A percentile compares a stretch with the other conserved stretches of the same genome.
Evolutionary conservation across 1,139 yeast genomes (phyloP).

Genomic region (Arxiozyma heterogenica): DNA sequence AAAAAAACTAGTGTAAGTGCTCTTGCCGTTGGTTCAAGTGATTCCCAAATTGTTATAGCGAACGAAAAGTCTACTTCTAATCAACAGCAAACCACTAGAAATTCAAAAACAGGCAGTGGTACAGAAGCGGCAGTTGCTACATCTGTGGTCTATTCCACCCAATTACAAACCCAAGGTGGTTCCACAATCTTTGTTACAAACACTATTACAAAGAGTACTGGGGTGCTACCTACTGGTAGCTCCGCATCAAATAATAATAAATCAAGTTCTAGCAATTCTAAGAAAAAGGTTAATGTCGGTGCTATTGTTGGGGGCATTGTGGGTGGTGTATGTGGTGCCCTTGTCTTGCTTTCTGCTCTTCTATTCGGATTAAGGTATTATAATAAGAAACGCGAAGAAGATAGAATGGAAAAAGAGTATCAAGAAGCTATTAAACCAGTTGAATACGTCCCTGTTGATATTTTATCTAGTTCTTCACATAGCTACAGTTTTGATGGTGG

Average conservation of each 20-base stretch:
- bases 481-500: slow-evolving; percentile 4
- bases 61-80: neutral
- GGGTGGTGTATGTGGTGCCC: slow-evolving; percentile 30
- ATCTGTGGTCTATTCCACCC: slow-evolving; percentile 19
- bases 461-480: slow-evolving; percentile 11
- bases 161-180: slow-evolving; percentile 26
- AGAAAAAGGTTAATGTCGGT: slow-evolving; percentile 25
- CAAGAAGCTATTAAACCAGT: slow-evolving; percentile 33
- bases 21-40: neutral
- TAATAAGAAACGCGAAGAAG: slow-evolving; percentile 29
- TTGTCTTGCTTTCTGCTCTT: slow-evolving; percentile 16
- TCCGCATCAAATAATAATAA: slow-evolving; percentile 6
- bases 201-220: slow-evolving; percentile 22
- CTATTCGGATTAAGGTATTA: slow-evolving; percentile 24
- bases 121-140: slow-evolving; percentile 5
- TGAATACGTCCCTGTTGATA: slow-evolving; percentile 20
- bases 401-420: slow-evolving; percentile 31
- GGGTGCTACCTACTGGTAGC: slow-evolving; percentile 6
- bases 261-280: slow-evolving; percentile 3
- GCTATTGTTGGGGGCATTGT: slow-evolving; percentile 32
- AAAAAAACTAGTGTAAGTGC: neutral
- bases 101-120: neutral
- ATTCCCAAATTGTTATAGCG: slow-evolving; percentile 1
- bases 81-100: slow-evolving; percentile 3
- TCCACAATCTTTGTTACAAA: slow-evolving; percentile 25